phyloP scores from a whole-genome alignment of 2,329 filamentous ascomycete genomes.

The Arthrinium puccinioides region DNA sequence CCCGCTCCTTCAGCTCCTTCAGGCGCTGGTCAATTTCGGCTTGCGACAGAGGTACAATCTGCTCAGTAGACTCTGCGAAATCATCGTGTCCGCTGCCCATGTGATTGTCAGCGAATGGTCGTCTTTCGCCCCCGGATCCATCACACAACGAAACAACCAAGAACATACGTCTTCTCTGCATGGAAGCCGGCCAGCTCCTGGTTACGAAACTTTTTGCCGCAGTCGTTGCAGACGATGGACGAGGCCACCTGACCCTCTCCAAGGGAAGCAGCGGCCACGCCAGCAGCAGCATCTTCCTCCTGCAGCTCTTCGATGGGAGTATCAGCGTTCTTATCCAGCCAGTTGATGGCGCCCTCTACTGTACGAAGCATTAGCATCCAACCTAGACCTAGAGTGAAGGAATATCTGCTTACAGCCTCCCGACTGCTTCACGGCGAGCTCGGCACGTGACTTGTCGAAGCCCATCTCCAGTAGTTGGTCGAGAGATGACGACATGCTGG shows the following conservation, averaged over 20 bases:
- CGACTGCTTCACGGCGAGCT: slow-evolving; percentile 76
- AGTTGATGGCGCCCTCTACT: slow-evolving; percentile 89
- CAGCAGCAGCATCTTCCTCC: slow-evolving; percentile 44
- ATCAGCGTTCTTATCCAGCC: slow-evolving; percentile 89
- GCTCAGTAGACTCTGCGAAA: slow-evolving; percentile 89
- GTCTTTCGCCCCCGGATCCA: too few species aligned
- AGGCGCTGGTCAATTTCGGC: slow-evolving; percentile 83
- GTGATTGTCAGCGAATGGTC: slow-evolving; percentile 8
- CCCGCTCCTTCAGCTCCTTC: slow-evolving; percentile 62
- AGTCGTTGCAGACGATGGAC: slow-evolving; percentile 90
- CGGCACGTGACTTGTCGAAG: slow-evolving; percentile 76
- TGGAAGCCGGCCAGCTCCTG: slow-evolving; percentile 82
- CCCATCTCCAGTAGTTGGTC: slow-evolving; percentile 61
- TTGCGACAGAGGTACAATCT: slow-evolving; percentile 82
- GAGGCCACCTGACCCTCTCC: slow-evolving; percentile 64
- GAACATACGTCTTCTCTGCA: slow-evolving; percentile 68
- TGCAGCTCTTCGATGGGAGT: slow-evolving; percentile 78
- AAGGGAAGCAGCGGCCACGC: slow-evolving; percentile 54
- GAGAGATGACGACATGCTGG: slow-evolving; percentile 51
- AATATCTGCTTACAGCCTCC: slow-evolving; percentile 59
- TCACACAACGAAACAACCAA: too few species aligned
- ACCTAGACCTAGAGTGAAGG: neutral
- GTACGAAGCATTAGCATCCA: slow-evolving; percentile 9
- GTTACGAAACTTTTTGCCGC: slow-evolving; percentile 82
- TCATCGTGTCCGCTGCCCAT: slow-evolving; percentile 68